phyloP scores from a whole-genome alignment of 2,329 filamentous ascomycete genomes.

The Alternaria sp. region DNA sequence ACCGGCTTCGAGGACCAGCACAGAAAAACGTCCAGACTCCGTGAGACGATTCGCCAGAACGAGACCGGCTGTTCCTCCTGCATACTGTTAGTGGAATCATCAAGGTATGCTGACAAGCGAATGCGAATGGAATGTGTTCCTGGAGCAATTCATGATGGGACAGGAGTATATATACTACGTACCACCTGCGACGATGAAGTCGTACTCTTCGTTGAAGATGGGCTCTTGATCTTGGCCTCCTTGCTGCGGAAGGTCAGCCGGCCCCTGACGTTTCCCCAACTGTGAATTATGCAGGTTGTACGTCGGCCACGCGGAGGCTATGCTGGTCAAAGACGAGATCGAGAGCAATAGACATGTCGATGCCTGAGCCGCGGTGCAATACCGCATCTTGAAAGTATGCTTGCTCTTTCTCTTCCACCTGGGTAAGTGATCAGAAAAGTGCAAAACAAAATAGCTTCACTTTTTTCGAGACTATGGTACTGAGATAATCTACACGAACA shows the following conservation, averaged over 20 bases:
- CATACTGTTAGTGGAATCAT: not conserved
- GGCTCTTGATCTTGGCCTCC: slow-evolving; percentile 13
- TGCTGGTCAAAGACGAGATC: slow-evolving; percentile 13
- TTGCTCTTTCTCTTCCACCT: not conserved
- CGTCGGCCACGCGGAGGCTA: slow-evolving; percentile 23
- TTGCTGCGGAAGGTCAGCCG: slow-evolving; percentile 16
- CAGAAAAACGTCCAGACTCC: slow-evolving; percentile 32
- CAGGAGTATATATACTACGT: not conserved
- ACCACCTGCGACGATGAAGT: slow-evolving; percentile 32
- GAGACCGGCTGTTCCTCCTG: slow-evolving; percentile 39
- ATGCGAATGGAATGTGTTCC: fast-evolving
- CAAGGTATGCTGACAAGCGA: not conserved
- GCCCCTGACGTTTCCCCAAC: slow-evolving; percentile 21
- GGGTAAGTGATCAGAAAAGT: not conserved
- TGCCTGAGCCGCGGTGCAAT: slow-evolving; percentile 8
- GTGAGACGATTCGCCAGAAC: slow-evolving; percentile 37
- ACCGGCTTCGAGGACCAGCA: slow-evolving; percentile 49
- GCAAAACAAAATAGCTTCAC: not conserved
- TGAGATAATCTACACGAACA: not conserved
- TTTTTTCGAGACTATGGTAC: not conserved
- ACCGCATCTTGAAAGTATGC: slow-evolving; percentile 5
- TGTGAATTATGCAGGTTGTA: slow-evolving; percentile 25
- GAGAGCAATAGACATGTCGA: slow-evolving; percentile 16
- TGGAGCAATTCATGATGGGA: no score
- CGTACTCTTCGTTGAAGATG: slow-evolving; percentile 29